Base-by-base conservation (phyloP, 768 basidiomycete species). In the Galerina sulciceps region DNA sequence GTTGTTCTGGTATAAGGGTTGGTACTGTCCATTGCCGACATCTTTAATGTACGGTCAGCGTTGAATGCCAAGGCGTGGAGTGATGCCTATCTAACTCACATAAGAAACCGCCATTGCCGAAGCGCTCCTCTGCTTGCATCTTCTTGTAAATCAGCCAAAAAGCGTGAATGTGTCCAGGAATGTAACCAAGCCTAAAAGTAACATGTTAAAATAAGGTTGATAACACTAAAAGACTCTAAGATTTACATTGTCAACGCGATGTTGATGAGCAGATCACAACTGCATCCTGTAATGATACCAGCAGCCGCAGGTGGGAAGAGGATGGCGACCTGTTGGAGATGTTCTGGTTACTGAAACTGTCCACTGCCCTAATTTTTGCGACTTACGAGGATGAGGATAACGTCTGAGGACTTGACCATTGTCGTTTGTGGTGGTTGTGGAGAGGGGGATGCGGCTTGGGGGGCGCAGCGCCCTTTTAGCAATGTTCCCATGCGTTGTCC, bases 111-210 rank as follows among this genome's bases (percentile, higher is more conserved):
- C 90, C 91, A 5, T 69, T 74, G 11, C 93, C 93, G 67, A 91
- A 96, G 41, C 79, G 81, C 66, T 93, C 91, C 66, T 93, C 90
- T 0, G 93, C 94, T 65, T 91, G 81, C 82, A 93, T 93, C 82
- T 89, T 90, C 82, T 82, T 89, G 77, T 94, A 94, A 56, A 94
- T 93, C 52, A 96, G 81, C 90, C 90, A 94, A 76, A 94, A 93
- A 1, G 91, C 90, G 68, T 94, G 92, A 45, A 84, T 75, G 42
- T 80, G 77, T n/a, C 82, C 90, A 0, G 91, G 90, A 53, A 93
- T 71, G 71, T 90, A 93, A 5, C 93, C 93, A 59, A 93, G 81
- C 52, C 91, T 90, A 17, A 42, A 45, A 14, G 14, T 23, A 53
- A 10, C 1, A 35, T 17, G 34, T 44, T 49, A 22, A 53, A 31